Evolutionary conservation across 306 rosid species (phyloP).

Genomic region (Neltuma alba): DNA sequence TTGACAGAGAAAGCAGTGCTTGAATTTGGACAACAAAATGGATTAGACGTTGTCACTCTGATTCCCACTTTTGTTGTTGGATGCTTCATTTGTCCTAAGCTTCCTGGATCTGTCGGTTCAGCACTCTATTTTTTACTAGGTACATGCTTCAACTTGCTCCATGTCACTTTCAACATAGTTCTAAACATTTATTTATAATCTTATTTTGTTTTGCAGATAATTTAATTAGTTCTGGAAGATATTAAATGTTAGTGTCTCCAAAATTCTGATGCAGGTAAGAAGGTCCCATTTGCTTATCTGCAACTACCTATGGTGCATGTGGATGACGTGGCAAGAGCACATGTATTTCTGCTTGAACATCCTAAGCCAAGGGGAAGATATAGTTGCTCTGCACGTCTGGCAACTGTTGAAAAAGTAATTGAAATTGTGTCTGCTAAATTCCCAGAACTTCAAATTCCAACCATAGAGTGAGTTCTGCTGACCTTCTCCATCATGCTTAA

Average conservation of each 20-base stretch:
- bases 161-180: no score
- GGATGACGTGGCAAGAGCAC: conserved; percentile 66
- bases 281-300: conserved; percentile 4
- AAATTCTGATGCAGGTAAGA: conserved; percentile 34
- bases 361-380: conserved; percentile 59
- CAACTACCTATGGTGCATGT: conserved; percentile 49
- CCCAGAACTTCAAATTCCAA: conserved; percentile 44
- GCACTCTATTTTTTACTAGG: not conserved
- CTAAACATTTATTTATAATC: not conserved
- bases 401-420: conserved; percentile 37
- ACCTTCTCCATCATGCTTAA: not conserved
- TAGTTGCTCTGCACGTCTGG: conserved; percentile 53
- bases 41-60: not conserved
- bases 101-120: not conserved
- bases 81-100: conserved; percentile 32
- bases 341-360: conserved; percentile 59
- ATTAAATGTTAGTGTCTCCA: not conserved
- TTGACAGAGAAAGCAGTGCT: conserved; percentile 46
- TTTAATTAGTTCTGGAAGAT: no score
- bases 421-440: conserved; percentile 48
- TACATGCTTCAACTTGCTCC: not conserved
- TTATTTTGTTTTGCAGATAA: not conserved
- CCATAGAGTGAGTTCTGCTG: conserved; percentile 37
- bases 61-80: not conserved
- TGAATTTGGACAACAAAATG: conserved; percentile 16